phyloP scores from a whole-genome alignment of 768 basidiomycete genomes.

The Phaeotremella skinneri region DNA sequence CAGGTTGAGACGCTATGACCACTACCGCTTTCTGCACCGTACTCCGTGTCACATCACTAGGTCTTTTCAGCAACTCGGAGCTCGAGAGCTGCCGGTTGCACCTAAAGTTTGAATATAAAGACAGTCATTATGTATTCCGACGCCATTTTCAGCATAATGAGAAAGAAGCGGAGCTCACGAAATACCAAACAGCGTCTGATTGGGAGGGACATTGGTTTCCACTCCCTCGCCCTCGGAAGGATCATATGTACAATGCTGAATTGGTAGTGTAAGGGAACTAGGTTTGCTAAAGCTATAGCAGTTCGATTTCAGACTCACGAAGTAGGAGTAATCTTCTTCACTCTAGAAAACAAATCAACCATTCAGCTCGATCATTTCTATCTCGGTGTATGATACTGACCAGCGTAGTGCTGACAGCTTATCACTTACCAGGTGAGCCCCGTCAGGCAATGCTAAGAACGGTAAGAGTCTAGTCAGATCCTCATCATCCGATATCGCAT shows the following conservation, averaged over 20 bases:
- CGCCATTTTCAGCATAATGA: not conserved
- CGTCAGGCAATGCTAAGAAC: slow-evolving; percentile 94
- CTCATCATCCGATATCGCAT: slow-evolving; percentile 60
- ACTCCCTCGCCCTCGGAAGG: slow-evolving; percentile 21
- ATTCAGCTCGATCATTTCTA: slow-evolving; percentile 2
- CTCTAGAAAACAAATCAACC: slow-evolving; percentile 56
- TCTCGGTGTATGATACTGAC: not conserved
- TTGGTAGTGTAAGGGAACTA: not conserved
- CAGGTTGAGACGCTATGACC: slow-evolving; percentile 65
- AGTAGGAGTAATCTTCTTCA: slow-evolving; percentile 93
- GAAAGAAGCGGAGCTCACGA: slow-evolving; percentile 60
- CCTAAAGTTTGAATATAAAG: too few relatives aligned
- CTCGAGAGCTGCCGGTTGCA: slow-evolving; percentile 94
- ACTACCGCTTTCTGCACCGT: slow-evolving; percentile 98
- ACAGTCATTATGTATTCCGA: too few relatives aligned
- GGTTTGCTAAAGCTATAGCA: not conserved
- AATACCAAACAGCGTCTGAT: slow-evolving; percentile 87
- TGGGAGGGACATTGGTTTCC: slow-evolving; percentile 40
- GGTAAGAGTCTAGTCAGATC: slow-evolving; percentile 82
- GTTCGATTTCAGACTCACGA: slow-evolving; percentile 52
- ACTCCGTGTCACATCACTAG: slow-evolving; percentile 81
- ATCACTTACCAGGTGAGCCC: slow-evolving; percentile 79
- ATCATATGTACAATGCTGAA: slow-evolving; percentile 47
- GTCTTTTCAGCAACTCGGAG: slow-evolving; percentile 68
- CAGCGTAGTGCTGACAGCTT: not conserved